A percentile compares a stretch with the other conserved stretches of the same genome.
Evolutionary conservation across 2,329 filamentous ascomycete genomes (phyloP).

Genomic region (Magnaporthales sp.): DNA sequence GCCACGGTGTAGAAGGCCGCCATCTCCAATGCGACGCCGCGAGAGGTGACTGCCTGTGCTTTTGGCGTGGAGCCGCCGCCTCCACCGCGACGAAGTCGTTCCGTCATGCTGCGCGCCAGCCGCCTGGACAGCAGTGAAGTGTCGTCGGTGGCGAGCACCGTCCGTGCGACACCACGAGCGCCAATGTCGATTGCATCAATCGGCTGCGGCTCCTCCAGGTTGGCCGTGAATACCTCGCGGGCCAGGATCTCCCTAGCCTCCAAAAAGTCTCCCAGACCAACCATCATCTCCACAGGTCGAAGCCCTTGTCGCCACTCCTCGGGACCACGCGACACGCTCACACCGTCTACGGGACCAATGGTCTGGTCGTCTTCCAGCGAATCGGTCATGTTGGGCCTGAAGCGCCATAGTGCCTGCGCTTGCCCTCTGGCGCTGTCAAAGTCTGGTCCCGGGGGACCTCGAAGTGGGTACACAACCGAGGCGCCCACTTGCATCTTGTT

Average conservation of each 20-base stretch:
- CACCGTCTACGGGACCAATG: neutral
- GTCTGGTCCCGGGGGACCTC: neutral
- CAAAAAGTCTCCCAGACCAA: neutral
- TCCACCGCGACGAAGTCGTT: constrained; percentile 1
- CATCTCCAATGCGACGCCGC: neutral
- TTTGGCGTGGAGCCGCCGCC: neutral
- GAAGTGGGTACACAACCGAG: constrained; percentile 1
- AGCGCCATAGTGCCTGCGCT: neutral
- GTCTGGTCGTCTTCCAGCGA: neutral
- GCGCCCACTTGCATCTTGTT: neutral
- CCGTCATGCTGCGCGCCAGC: constrained; percentile 3
- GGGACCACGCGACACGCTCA: neutral
- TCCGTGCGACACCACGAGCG: neutral
- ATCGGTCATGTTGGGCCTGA: neutral
- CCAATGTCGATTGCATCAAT: neutral
- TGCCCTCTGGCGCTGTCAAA: neutral
- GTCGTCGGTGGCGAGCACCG: constrained; percentile 77
- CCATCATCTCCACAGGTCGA: neutral
- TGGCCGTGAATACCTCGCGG: constrained; percentile 1
- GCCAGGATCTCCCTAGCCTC: neutral
- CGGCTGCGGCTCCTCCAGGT: constrained; percentile 1
- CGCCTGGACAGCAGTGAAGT: constrained; percentile 31
- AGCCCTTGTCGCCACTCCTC: neutral
- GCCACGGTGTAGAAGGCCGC: neutral
- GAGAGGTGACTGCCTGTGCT: no score